Conservation (phyloP, 202 grass and related monocot genomes). For the Schoenoplectus tabernaemontani region DNA sequence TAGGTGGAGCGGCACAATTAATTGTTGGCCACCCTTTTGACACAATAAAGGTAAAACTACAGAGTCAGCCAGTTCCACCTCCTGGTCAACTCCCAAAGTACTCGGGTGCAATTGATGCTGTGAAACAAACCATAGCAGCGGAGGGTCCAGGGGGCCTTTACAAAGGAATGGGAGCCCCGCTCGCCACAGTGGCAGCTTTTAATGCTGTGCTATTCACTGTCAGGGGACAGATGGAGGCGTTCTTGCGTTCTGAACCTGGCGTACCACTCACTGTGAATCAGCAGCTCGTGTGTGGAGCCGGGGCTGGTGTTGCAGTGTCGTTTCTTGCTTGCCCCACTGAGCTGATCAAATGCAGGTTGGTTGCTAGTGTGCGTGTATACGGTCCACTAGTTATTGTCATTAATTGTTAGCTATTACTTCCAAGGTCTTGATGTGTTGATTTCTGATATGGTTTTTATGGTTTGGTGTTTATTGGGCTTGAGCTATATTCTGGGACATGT, state of each 20-base stretch:
- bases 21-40: conserved; percentile 85
- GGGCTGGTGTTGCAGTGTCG: conserved; percentile 61
- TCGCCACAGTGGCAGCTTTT: conserved; percentile 80
- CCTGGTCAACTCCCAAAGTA: conserved; percentile 51
- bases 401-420: background rate
- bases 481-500: background rate
- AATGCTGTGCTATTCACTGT: conserved; percentile 77
- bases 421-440: background rate
- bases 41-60: conserved; percentile 89
- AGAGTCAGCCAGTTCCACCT: conserved; percentile 58
- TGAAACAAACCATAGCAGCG: conserved; percentile 52
- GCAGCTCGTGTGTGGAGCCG: conserved; percentile 56
- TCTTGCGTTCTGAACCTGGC: conserved; percentile 46
- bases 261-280: conserved; percentile 47
- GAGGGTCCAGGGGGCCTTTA: conserved; percentile 62
- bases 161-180: conserved; percentile 88
- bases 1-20: conserved; percentile 65
- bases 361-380: background rate
- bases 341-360: conserved; percentile 77
- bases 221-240: conserved; percentile 65
- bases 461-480: background rate
- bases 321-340: conserved; percentile 82
- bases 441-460: background rate
- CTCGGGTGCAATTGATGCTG: conserved; percentile 57
- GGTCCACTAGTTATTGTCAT: background rate